phyloP scores from a whole-genome alignment of 2,329 filamentous ascomycete species.

The Diaporthe sp. region DNA sequence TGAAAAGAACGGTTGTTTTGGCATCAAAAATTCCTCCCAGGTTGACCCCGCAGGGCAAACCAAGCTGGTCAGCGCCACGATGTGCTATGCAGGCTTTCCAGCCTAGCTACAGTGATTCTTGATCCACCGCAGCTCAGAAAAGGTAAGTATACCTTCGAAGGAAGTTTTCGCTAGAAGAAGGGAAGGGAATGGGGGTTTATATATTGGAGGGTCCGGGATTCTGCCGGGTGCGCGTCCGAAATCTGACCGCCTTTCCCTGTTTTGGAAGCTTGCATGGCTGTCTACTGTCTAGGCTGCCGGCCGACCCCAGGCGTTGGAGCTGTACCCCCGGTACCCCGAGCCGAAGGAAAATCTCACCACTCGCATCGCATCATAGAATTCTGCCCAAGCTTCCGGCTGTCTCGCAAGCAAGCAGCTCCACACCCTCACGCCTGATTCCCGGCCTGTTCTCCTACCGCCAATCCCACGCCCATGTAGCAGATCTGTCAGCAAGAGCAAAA shows the following conservation, averaged over 20 bases:
- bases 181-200: background rate
- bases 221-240: constrained; percentile 9
- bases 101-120: constrained; percentile 11
- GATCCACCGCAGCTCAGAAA: constrained; percentile 6
- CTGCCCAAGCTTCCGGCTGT: background rate
- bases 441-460: background rate
- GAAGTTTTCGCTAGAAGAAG: background rate
- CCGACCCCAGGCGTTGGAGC: background rate
- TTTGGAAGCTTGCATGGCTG: background rate
- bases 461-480: constrained; percentile 4
- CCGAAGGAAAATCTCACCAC: constrained; percentile 36
- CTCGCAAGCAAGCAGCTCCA: constrained; percentile 22
- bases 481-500: background rate
- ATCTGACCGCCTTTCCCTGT: constrained; percentile 10
- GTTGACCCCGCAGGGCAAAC: constrained; percentile 27
- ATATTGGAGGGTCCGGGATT: background rate
- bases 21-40: constrained; percentile 31
- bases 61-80: constrained; percentile 33
- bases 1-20: constrained; percentile 22
- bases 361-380: constrained; percentile 30
- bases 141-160: constrained; percentile 15
- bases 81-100: constrained; percentile 37
- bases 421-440: background rate
- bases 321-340: constrained; percentile 13
- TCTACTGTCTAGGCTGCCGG: constrained; percentile 1